These are phyloP conservation scores for Candida succiphila DNA, from an alignment of 805 yeast genomes.

Conservation along the genomic window DNA sequence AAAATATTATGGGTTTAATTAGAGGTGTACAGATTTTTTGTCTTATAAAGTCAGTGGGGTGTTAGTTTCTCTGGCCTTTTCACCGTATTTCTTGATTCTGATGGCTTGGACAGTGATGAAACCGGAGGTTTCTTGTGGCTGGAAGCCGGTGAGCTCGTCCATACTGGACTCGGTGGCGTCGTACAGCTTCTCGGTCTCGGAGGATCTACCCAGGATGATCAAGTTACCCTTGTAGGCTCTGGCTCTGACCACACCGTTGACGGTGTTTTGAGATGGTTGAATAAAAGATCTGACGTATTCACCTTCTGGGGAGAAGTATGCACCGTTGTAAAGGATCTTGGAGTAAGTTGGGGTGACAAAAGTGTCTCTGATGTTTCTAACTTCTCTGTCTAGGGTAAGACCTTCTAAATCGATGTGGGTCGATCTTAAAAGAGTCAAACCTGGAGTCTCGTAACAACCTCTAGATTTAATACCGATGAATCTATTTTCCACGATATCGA, in stretches of 20 bases:
- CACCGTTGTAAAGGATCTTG: constrained; percentile 88
- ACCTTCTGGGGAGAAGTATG: constrained; percentile 97
- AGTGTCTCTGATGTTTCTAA: constrained; percentile 90
- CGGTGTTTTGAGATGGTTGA: constrained; percentile 87
- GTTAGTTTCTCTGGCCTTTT: constrained; percentile 79
- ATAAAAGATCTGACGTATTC: constrained; percentile 93
- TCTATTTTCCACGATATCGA: constrained; percentile 98
- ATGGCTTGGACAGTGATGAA: constrained; percentile 97
- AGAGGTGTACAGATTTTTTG: too few species aligned
- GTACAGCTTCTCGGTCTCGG: constrained; percentile 91
- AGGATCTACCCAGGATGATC: constrained; percentile 83
- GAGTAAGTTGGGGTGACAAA: constrained; percentile 92
- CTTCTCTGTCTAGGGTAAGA: constrained; percentile 93
- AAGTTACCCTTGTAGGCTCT: constrained; percentile 87
- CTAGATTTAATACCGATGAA: constrained; percentile 98
- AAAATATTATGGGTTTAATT: too few species aligned
- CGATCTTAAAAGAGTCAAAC: constrained; percentile 85
- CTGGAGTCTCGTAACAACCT: constrained; percentile 99
- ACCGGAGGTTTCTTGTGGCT: constrained; percentile 94
- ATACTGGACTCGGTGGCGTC: constrained; percentile 97
- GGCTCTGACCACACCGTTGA: constrained; percentile 93
- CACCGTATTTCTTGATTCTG: constrained; percentile 97
- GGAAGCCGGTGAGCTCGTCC: constrained; percentile 98
- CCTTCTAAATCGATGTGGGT: constrained; percentile 98
- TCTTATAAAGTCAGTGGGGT: constrained; percentile 36